Evolutionary conservation across 1,284 basidiomycete genomes (phyloP).

Genomic region (Melampsora americana): DNA sequence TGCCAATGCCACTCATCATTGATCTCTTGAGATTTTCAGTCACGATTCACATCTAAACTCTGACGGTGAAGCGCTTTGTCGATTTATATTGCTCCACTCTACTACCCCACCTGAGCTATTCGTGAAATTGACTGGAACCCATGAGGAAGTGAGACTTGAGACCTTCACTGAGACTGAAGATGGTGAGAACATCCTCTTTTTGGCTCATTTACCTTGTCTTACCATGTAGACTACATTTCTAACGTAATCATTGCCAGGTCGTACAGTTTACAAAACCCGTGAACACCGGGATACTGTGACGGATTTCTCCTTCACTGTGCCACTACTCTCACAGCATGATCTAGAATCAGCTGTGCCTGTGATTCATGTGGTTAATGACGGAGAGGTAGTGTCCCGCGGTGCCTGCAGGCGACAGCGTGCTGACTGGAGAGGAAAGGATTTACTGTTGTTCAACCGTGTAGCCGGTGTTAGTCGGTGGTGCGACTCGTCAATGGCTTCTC

Average conservation of each 20-base stretch:
- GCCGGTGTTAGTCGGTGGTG: background rate
- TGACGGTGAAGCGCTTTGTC: conserved; percentile 31
- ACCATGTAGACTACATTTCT: background rate
- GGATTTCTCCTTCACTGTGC: conserved; percentile 30
- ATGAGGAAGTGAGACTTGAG: conserved; percentile 29
- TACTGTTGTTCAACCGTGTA: conserved; percentile 3
- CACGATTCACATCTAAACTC: conserved; percentile 32
- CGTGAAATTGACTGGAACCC: conserved; percentile 30
- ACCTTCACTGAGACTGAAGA: conserved; percentile 27
- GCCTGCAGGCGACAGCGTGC: conserved; percentile 16
- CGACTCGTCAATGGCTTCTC: background rate
- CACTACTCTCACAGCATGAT: conserved; percentile 6
- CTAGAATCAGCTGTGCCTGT: conserved; percentile 14
- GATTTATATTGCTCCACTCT: conserved; percentile 35
- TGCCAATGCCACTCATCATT: background rate
- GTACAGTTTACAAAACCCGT: conserved; percentile 26
- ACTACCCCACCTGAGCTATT: conserved; percentile 23
- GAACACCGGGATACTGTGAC: conserved; percentile 26
- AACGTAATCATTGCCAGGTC: conserved; percentile 12
- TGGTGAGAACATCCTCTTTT: background rate
- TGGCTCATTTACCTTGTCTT: background rate
- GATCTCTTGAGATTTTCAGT: background rate
- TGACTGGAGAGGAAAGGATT: conserved; percentile 29
- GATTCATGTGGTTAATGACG: conserved; percentile 28
- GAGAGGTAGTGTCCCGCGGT: conserved; percentile 31